phyloP scores from a whole-genome alignment of 305 asterid species.

The Plantago lanceolata region DNA sequence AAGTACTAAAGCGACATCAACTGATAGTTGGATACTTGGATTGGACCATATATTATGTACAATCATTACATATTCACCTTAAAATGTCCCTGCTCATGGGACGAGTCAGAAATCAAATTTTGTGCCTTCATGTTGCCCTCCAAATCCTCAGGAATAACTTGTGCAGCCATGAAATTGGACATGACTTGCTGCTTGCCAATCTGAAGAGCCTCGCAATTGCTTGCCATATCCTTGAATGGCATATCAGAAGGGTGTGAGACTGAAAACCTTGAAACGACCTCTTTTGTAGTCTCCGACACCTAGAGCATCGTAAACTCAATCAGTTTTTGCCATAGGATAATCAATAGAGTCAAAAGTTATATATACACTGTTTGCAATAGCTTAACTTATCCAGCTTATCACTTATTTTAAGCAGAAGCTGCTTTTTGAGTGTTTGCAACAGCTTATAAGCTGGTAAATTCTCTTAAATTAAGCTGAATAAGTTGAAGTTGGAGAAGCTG shows the following conservation, averaged over 20 bases:
- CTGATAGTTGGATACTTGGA: no score
- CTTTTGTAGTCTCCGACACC: slow-evolving; percentile 61
- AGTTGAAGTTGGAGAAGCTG: no score
- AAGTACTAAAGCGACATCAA: background rate
- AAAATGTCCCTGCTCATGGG: slow-evolving; percentile 28
- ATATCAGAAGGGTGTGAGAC: slow-evolving; percentile 45
- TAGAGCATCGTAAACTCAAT: slow-evolving; percentile 30
- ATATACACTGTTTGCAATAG: no score
- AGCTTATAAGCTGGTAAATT: no score
- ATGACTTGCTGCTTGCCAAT: slow-evolving; percentile 61
- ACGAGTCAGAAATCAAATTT: slow-evolving; percentile 25
- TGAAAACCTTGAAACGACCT: slow-evolving; percentile 48
- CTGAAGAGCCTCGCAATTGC: slow-evolving; percentile 72
- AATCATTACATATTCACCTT: slow-evolving; percentile 19
- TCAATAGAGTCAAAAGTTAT: slow-evolving; percentile 8
- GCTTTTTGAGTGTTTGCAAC: no score
- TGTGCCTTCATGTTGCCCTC: slow-evolving; percentile 27
- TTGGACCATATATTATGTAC: background rate
- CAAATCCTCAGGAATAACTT: slow-evolving; percentile 31
- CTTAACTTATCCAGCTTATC: no score
- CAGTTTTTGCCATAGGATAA: slow-evolving; percentile 20
- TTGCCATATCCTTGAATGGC: slow-evolving; percentile 75
- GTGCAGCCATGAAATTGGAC: slow-evolving; percentile 52
- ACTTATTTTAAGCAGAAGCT: no score
- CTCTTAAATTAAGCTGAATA: no score